Evolutionary conservation across 1,284 basidiomycete genomes (phyloP).

Genomic region (Puccinia polysora): DNA sequence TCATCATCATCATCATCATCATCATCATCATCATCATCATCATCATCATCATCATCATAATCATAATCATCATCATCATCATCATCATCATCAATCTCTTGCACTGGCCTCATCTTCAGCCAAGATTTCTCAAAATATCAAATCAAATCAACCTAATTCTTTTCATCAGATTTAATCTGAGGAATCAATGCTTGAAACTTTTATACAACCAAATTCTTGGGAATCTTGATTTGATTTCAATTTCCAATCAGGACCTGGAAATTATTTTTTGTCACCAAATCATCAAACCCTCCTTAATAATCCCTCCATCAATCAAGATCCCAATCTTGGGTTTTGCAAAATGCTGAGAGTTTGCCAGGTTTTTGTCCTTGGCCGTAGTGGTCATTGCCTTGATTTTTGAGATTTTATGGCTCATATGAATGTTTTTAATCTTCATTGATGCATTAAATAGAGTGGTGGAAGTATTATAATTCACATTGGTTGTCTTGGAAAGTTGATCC

Average conservation of each 20-base stretch:
- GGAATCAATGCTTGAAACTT: slow-evolving; percentile 74
- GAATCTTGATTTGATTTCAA: slow-evolving; percentile 60
- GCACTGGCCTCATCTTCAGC: no score
- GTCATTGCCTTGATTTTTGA: slow-evolving; percentile 49
- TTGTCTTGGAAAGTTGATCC: slow-evolving; percentile 55
- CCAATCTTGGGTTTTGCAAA: slow-evolving; percentile 54
- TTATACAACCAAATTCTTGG: slow-evolving; percentile 61
- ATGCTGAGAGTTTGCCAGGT: slow-evolving; percentile 55
- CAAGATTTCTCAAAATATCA: no score
- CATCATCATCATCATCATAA: no score
- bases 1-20: no score
- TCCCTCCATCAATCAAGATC: slow-evolving; percentile 52
- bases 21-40: no score
- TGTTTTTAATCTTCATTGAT: neutral
- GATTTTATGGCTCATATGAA: slow-evolving; percentile 51
- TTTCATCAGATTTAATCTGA: slow-evolving; percentile 72
- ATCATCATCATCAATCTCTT: no score
- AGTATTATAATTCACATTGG: no score
- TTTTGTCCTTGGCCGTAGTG: slow-evolving; percentile 46
- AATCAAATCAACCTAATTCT: no score
- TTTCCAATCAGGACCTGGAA: slow-evolving; percentile 34
- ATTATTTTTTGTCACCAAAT: no score
- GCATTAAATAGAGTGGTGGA: neutral
- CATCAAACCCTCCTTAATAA: slow-evolving; percentile 34
- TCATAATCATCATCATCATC: no score